phyloP scores from a whole-genome alignment of 768 basidiomycete genomes.

The Leccinum barrowsii region DNA sequence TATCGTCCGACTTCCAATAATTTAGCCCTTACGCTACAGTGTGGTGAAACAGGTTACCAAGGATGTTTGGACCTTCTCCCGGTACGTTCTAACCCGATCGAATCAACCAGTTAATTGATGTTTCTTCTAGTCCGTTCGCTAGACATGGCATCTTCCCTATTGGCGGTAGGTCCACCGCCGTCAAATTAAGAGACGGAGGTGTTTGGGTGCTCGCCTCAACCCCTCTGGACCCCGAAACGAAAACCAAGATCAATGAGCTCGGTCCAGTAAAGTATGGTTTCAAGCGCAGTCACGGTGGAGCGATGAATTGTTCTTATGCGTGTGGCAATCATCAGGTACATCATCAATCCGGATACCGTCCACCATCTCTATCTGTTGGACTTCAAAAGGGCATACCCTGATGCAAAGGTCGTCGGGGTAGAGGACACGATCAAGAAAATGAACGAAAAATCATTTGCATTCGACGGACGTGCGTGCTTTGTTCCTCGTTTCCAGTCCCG shows the following conservation, averaged over 20 bases:
- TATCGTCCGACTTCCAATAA: not conserved
- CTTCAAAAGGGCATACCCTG: constrained; percentile 66
- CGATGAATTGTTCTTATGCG: not conserved
- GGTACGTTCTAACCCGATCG: constrained; percentile 33
- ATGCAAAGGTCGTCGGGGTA: constrained; percentile 70
- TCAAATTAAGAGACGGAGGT: constrained; percentile 61
- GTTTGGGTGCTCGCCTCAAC: constrained; percentile 86
- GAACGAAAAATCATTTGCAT: constrained; percentile 47
- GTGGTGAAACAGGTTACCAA: constrained; percentile 38
- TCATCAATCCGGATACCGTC: constrained; percentile 54
- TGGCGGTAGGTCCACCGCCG: constrained; percentile 81
- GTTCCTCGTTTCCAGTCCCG: not conserved
- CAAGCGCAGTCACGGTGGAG: not conserved
- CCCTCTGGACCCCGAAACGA: constrained; percentile 63
- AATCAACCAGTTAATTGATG: constrained; percentile 5
- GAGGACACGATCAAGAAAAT: constrained; percentile 50
- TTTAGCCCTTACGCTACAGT: not conserved
- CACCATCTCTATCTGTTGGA: constrained; percentile 62
- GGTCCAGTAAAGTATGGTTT: constrained; percentile 60
- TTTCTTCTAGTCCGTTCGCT: constrained; percentile 53
- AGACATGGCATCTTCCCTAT: constrained; percentile 67
- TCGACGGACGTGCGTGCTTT: constrained; percentile 58
- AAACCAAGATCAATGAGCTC: constrained; percentile 53
- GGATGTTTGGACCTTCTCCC: constrained; percentile 64
- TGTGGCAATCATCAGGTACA: constrained; percentile 39